A percentile compares a stretch with the other conserved stretches of the same genome.
These are phyloP conservation scores for Diaporthe caulivora DNA, from an alignment of 2,329 filamentous ascomycete species.

Conservation along the genomic window DNA sequence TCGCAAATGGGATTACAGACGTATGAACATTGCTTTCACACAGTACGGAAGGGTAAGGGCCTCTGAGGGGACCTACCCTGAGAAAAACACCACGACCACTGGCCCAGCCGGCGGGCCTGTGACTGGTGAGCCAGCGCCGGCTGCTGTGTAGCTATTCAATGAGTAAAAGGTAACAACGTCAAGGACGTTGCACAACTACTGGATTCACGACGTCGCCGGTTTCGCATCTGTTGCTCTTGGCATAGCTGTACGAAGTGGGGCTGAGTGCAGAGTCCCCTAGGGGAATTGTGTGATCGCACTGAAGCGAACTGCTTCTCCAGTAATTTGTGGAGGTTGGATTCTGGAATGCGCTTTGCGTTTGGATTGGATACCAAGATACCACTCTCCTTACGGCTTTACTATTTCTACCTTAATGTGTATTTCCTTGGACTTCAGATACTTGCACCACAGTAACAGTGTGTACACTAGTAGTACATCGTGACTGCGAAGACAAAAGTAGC, in stretches of 20 bases:
- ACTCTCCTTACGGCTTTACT: background rate
- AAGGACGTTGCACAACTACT: too few species aligned
- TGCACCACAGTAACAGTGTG: too few species aligned
- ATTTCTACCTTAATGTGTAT: background rate
- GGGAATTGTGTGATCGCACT: background rate
- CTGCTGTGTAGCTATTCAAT: slow-evolving; percentile 6
- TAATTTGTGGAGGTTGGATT: background rate
- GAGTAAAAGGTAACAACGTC: background rate
- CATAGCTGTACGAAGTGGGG: background rate
- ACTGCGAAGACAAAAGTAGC: too few species aligned
- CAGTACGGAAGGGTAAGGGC: slow-evolving; percentile 65
- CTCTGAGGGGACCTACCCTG: slow-evolving; percentile 57
- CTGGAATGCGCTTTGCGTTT: background rate
- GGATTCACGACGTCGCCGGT: too few species aligned
- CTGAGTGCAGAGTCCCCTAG: background rate
- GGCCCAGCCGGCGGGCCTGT: slow-evolving; percentile 42
- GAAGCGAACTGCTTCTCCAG: background rate
- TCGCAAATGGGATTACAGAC: slow-evolving; percentile 63
- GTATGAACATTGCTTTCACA: slow-evolving; percentile 65
- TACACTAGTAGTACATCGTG: too few species aligned
- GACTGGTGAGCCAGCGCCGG: slow-evolving; percentile 27
- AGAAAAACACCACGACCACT: slow-evolving; percentile 53
- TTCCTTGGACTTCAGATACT: background rate
- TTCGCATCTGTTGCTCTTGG: background rate
- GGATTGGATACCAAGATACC: slow-evolving; percentile 13